phyloP scores from a whole-genome alignment of 2,329 filamentous ascomycete genomes.

The Fusarium goolgardi region DNA sequence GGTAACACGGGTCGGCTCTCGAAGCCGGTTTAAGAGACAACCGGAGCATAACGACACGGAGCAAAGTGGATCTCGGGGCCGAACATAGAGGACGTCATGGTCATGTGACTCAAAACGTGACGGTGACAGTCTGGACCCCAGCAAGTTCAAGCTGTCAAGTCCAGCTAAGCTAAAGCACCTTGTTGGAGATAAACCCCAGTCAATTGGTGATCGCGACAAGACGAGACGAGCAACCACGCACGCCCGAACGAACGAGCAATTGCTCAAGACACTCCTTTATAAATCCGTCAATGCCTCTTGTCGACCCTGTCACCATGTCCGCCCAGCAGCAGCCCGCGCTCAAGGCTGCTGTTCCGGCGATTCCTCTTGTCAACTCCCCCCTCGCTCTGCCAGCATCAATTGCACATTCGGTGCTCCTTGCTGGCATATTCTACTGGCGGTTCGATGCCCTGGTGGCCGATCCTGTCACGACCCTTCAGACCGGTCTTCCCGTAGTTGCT shows the following conservation, averaged over 20 bases:
- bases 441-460: conserved; percentile 77
- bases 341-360: conserved; percentile 50
- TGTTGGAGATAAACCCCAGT: conserved; percentile 16
- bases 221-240: conserved; percentile 29
- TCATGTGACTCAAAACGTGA: conserved; percentile 44
- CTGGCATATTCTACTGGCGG: conserved; percentile 70
- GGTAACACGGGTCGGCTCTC: conserved; percentile 7
- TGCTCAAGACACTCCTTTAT: conserved; percentile 38
- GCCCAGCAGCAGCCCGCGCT: conserved; percentile 46
- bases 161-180: conserved; percentile 27
- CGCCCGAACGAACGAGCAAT: conserved; percentile 19
- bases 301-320: conserved; percentile 56
- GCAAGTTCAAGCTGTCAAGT: conserved; percentile 36
- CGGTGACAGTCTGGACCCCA: conserved; percentile 1
- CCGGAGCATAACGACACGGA: conserved; percentile 1
- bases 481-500: conserved; percentile 70
- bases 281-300: conserved; percentile 47
- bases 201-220: conserved; percentile 22
- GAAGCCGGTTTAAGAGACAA: background rate
- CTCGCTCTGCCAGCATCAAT: conserved; percentile 67
- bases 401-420: conserved; percentile 74
- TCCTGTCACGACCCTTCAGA: conserved; percentile 72
- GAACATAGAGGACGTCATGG: background rate
- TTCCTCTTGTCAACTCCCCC: conserved; percentile 54
- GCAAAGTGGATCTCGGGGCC: conserved; percentile 28